These are phyloP conservation scores for Hanseniaspora nectarophila DNA, from an alignment of 805 yeast species.

Conservation along the genomic window DNA sequence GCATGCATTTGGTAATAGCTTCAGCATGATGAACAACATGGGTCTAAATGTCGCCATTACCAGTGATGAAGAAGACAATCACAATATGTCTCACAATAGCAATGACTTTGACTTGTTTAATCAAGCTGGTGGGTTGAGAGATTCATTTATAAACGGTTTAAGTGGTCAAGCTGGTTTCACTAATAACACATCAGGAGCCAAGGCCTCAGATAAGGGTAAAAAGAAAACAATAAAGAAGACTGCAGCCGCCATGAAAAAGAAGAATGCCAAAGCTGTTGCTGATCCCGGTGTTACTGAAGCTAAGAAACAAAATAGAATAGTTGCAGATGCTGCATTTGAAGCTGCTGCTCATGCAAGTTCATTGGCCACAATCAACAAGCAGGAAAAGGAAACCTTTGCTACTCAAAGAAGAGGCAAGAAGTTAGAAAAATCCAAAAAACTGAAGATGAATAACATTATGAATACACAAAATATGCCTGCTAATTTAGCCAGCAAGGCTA, in stretches of 20 bases:
- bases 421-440: background rate
- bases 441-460: background rate
- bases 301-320: constrained; percentile 3
- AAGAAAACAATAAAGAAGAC: background rate
- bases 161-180: background rate
- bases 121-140: background rate
- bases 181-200: background rate
- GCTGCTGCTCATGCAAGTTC: constrained; percentile 15
- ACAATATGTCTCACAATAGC: background rate
- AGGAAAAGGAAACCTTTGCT: constrained; percentile 11
- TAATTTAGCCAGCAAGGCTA: background rate
- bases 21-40: constrained; percentile 13
- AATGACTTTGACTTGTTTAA: constrained; percentile 9
- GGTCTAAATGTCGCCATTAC: constrained; percentile 11
- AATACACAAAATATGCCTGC: background rate
- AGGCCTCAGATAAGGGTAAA: background rate
- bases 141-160: background rate
- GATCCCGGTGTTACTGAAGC: background rate
- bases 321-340: constrained; percentile 14
- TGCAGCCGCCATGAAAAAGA: background rate
- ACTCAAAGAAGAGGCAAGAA: constrained; percentile 14
- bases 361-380: constrained; percentile 13
- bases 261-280: background rate
- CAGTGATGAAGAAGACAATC: constrained; percentile 13
- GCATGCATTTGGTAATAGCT: constrained; percentile 13